Percentiles rank a stretch among this genome's conserved stretches.
Conservation (phyloP, 306 rosid genomes). For the Cyclanthera cordifolia region DNA sequence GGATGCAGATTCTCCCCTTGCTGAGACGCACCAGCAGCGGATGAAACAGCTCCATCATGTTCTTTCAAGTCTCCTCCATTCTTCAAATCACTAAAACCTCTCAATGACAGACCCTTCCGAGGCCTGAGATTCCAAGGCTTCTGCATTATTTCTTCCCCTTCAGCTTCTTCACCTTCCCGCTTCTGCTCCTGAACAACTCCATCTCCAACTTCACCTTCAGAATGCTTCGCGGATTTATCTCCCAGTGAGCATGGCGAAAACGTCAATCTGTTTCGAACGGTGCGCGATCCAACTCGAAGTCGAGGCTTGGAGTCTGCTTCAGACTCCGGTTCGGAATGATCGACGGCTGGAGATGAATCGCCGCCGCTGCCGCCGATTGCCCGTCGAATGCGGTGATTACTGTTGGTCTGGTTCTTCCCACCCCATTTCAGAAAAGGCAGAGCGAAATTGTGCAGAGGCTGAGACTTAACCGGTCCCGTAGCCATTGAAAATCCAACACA, state of each 20-base stretch:
- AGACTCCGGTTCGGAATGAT: slow-evolving; percentile 18
- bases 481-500: slow-evolving; percentile 37
- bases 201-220: slow-evolving; percentile 29
- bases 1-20: slow-evolving; percentile 36
- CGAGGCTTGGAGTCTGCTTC: slow-evolving; percentile 28
- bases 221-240: slow-evolving; percentile 20
- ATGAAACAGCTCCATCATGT: slow-evolving; percentile 16
- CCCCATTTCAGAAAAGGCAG: slow-evolving; percentile 78
- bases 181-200: slow-evolving; percentile 22
- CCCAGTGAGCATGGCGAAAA: slow-evolving; percentile 21
- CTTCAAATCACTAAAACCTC: slow-evolving; percentile 27
- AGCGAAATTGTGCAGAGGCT: slow-evolving; percentile 84
- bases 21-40: slow-evolving; percentile 15
- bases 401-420: slow-evolving; percentile 46
- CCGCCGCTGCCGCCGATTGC: slow-evolving; percentile 32
- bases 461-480: slow-evolving; percentile 72
- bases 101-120: slow-evolving; percentile 36
- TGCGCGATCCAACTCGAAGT: slow-evolving; percentile 44
- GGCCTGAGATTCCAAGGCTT: slow-evolving; percentile 69
- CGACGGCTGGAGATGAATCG: slow-evolving; percentile 25
- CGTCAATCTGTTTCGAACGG: slow-evolving; percentile 46
- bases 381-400: slow-evolving; percentile 48
- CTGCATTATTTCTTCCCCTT: slow-evolving; percentile 24
- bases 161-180: slow-evolving; percentile 26
- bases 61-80: slow-evolving; percentile 41